Evolutionary conservation across 108 stramenopile species (phyloP).

Genomic region (Chaetoceros muelleri): DNA sequence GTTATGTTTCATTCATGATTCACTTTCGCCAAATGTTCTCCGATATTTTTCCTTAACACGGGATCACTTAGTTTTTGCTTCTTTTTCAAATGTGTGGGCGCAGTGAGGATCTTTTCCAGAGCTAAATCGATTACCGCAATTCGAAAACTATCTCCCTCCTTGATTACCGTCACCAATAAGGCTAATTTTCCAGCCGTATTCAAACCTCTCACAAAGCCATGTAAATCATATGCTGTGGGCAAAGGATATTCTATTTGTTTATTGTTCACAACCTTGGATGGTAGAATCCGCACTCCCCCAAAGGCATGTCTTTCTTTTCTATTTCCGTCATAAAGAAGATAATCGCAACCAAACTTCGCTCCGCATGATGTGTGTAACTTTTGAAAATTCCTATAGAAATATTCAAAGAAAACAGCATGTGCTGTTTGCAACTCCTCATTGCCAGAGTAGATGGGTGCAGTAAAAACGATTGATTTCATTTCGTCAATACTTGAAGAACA

Average conservation of each 20-base stretch:
- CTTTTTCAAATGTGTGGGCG: conserved; percentile 31
- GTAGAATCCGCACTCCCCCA: conserved; percentile 63
- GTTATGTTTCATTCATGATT: neutral
- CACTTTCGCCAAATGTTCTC: conserved; percentile 19
- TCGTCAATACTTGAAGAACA: conserved; percentile 2
- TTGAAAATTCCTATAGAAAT: conserved; percentile 31
- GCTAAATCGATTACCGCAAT: conserved; percentile 68
- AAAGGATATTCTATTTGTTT: conserved; percentile 19
- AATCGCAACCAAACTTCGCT: conserved; percentile 79
- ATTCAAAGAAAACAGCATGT: conserved; percentile 29
- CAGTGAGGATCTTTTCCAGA: conserved; percentile 55
- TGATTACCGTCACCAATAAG: conserved; percentile 51
- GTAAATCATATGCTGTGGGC: conserved; percentile 60
- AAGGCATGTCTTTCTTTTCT: conserved; percentile 76
- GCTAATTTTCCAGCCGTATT: conserved; percentile 82
- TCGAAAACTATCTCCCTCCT: conserved; percentile 12
- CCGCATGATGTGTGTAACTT: conserved; percentile 63
- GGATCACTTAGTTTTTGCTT: neutral
- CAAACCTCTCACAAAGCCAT: conserved; percentile 63
- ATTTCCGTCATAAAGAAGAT: conserved; percentile 69
- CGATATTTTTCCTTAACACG: conserved; percentile 15
- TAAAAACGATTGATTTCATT: neutral
- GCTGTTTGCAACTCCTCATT: neutral
- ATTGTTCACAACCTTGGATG: neutral
- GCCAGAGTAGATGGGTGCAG: neutral